Percentiles rank a stretch among this genome's conserved stretches.
These are phyloP conservation scores for Lichtheimia ornata DNA, from an alignment of 371 early-diverging fungal species.

Conservation along the genomic window DNA sequence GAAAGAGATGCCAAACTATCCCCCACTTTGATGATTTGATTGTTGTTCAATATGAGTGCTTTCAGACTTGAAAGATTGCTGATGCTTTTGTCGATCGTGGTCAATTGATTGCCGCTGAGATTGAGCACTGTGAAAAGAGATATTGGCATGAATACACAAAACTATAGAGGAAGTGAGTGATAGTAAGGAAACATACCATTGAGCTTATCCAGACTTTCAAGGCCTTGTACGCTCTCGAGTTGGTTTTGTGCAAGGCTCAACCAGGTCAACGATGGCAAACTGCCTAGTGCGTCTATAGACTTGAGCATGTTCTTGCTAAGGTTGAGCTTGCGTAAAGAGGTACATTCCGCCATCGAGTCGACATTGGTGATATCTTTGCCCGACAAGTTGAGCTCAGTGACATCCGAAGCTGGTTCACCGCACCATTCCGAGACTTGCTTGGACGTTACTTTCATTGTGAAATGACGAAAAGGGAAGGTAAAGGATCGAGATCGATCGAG, in stretches of 20 bases:
- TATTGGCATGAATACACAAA: constrained; percentile 1
- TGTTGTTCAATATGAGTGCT: constrained; percentile 84
- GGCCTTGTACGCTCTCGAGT: constrained; percentile 59
- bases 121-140: constrained; percentile 60
- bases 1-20: constrained; percentile 53
- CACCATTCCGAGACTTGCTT: constrained; percentile 37
- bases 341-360: constrained; percentile 70
- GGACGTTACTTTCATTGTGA: constrained; percentile 49
- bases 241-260: constrained; percentile 70
- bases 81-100: constrained; percentile 62
- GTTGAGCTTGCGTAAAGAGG: constrained; percentile 68
- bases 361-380: constrained; percentile 63
- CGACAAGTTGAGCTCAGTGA: constrained; percentile 53
- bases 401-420: constrained; percentile 35
- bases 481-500: too few relatives aligned
- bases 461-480: too few relatives aligned
- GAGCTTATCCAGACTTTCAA: constrained; percentile 62
- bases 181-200: constrained; percentile 47
- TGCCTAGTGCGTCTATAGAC: constrained; percentile 55
- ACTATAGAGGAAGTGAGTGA: background rate
- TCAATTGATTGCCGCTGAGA: constrained; percentile 72
- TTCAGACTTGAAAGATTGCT: constrained; percentile 63
- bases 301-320: constrained; percentile 67
- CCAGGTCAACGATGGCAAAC: constrained; percentile 59
- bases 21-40: constrained; percentile 67